Base-by-base conservation (phyloP, 108 stramenopile species). In the Fistulifera solaris region DNA sequence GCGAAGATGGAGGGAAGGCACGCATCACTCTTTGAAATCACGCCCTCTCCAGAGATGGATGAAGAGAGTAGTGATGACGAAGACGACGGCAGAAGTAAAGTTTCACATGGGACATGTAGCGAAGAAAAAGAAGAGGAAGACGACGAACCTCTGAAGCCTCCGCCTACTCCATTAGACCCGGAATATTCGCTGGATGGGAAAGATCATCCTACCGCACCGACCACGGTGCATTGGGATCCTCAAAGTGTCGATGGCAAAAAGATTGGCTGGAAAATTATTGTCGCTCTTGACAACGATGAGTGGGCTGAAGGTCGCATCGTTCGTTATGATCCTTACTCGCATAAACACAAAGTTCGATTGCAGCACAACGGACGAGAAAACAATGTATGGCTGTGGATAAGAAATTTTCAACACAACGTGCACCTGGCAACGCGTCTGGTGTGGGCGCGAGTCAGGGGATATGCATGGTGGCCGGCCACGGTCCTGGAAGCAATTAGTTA, bases 391-490 rank as follows among this genome's bases (percentile, higher is more conserved):
- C 49, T 59, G 2, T 59, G 58, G 58, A 45, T 76, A 39, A 56
- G 74, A 26, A 63, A 70, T 39, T 61, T 70, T 49, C 27, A 55
- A 23, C 69, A 76, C 38, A 70, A 64, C 17, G 57, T 76, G 0
- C 76, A 77, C 48, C 35, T 68, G 56, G 73, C 72, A 15, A 68
- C 64, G 10, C 52, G 65, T 8, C 28, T 83, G 13, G 77, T 83
- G 12, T 83, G 81, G 81, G 75, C 76, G 10, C 77, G 75, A 41
- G 81, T 83, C 31, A 78, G 76, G 63, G 81, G 81, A 22, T 83
- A 76, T 54, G 77, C 81, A 6, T 83, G 81, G 81, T 83, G 81
- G 81, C 81, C 81, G n/a, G 81, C 77, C 19, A 65, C 71, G 67
- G 70, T 76, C 14, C 64, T 78, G 64, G 74, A 68, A 57, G 62